Conservation (phyloP, 345 rosid genomes). For the Tarenaya hassleriana region DNA sequence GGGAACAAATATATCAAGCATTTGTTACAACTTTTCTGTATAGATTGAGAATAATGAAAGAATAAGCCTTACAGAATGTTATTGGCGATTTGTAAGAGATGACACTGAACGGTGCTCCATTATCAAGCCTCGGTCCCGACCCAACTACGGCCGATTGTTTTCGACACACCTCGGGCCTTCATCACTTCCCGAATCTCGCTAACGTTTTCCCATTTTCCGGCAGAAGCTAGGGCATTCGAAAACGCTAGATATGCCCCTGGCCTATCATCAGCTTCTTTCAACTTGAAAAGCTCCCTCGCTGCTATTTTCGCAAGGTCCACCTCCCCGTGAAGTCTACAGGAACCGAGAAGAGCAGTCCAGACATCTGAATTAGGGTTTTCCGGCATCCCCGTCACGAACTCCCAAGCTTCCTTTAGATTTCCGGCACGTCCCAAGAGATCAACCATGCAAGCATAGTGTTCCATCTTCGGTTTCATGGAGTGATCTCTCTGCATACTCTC, state of each 20-base stretch:
- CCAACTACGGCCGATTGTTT: constrained; percentile 72
- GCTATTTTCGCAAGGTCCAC: constrained; percentile 60
- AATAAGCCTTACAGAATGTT: constrained; percentile 8
- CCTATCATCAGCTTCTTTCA: constrained; percentile 54
- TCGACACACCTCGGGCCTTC: constrained; percentile 59
- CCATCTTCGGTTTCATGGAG: constrained; percentile 65
- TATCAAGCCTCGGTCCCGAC: constrained; percentile 34
- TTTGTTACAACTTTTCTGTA: constrained; percentile 4
- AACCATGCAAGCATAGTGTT: constrained; percentile 91
- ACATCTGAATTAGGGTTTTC: constrained; percentile 74
- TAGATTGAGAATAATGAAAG: constrained; percentile 8
- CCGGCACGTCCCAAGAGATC: constrained; percentile 89
- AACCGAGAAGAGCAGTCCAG: constrained; percentile 86
- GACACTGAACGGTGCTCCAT: too few relatives aligned
- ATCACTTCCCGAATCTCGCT: constrained; percentile 60
- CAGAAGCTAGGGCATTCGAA: constrained; percentile 77
- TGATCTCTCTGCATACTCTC: constrained; percentile 72
- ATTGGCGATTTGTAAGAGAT: neutral
- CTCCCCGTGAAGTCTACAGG: constrained; percentile 60
- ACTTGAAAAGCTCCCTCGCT: constrained; percentile 66
- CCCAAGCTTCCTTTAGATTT: constrained; percentile 53
- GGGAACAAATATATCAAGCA: constrained; percentile 13
- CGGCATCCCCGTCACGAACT: constrained; percentile 52
- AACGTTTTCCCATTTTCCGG: constrained; percentile 75
- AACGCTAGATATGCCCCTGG: constrained; percentile 85